Evolutionary conservation across 2,329 filamentous ascomycete species (phyloP).

Genomic region (Fusarium lyarnte): DNA sequence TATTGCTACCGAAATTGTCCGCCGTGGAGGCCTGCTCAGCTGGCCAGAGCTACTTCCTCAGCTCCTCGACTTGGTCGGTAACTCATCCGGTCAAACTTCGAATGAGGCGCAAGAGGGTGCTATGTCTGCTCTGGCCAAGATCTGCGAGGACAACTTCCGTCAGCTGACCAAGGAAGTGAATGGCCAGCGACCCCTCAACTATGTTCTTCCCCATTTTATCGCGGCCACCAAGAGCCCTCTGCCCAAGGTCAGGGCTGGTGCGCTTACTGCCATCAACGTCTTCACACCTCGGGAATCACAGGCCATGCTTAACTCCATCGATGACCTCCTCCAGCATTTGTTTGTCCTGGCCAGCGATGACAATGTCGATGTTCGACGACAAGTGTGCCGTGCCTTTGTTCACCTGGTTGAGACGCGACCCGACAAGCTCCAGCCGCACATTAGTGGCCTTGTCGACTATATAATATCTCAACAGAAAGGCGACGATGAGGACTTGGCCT

Average conservation of each 20-base stretch:
- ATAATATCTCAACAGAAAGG: constrained; percentile 89
- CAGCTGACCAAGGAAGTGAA: constrained; percentile 87
- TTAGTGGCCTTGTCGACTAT: constrained; percentile 89
- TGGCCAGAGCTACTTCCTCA: constrained; percentile 94
- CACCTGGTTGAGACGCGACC: constrained; percentile 90
- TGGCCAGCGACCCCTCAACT: constrained; percentile 85
- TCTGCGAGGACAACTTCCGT: constrained; percentile 95
- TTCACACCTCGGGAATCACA: constrained; percentile 88
- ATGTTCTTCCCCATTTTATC: constrained; percentile 90
- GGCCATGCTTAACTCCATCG: constrained; percentile 81
- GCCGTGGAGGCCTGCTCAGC: constrained; percentile 82
- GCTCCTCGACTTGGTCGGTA: constrained; percentile 80
- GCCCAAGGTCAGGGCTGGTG: constrained; percentile 80
- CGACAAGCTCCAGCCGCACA: constrained; percentile 89
- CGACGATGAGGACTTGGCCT: constrained; percentile 87
- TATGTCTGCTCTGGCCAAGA: constrained; percentile 92
- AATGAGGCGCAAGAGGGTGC: constrained; percentile 86
- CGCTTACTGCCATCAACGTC: constrained; percentile 87
- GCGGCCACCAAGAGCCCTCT: constrained; percentile 82
- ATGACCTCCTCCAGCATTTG: constrained; percentile 82
- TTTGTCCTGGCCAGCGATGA: constrained; percentile 83
- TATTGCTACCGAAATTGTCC: constrained; percentile 92
- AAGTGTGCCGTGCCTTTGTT: constrained; percentile 93
- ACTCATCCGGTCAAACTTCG: constrained; percentile 73
- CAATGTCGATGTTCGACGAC: constrained; percentile 84